These are phyloP conservation scores for Aspergillus proliferans DNA, from an alignment of 2,329 filamentous ascomycete genomes.

Conservation along the genomic window DNA sequence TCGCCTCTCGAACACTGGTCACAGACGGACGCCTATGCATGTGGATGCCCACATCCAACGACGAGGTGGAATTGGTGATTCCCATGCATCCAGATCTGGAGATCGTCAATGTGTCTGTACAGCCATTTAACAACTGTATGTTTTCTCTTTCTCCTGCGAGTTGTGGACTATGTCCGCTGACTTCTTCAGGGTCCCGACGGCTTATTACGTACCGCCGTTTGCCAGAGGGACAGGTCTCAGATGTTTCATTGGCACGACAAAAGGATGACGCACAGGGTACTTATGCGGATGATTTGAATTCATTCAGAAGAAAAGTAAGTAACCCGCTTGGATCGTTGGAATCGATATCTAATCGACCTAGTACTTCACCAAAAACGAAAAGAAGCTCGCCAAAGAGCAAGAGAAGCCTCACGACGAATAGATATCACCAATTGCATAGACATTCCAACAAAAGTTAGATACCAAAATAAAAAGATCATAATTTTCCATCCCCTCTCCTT, in stretches of 20 bases:
- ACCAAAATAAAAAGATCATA: conserved; percentile 10
- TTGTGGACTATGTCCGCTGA: background rate
- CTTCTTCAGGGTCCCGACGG: conserved; percentile 66
- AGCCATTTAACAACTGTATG: conserved; percentile 81
- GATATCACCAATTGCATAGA: background rate
- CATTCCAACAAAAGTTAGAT: background rate
- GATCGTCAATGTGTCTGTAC: conserved; percentile 69
- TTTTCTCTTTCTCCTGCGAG: conserved; percentile 14
- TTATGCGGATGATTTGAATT: conserved; percentile 61
- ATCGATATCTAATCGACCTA: background rate
- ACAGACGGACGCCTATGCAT: conserved; percentile 76
- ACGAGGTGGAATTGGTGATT: conserved; percentile 67
- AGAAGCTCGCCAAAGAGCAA: background rate
- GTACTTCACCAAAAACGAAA: conserved; percentile 7
- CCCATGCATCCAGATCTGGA: conserved; percentile 71
- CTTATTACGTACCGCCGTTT: conserved; percentile 79
- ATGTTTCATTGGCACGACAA: conserved; percentile 27
- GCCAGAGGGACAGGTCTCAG: conserved; percentile 47
- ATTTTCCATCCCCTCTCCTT: conserved; percentile 12
- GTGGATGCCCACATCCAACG: conserved; percentile 94
- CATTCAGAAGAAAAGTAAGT: conserved; percentile 52
- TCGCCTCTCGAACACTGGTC: conserved; percentile 70
- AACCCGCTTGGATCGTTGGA: background rate
- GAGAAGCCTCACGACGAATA: background rate
- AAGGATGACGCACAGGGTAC: conserved; percentile 33